These are phyloP conservation scores for Cymodocea nodosa DNA, from an alignment of 116 monocot genomes.

Conservation along the genomic window DNA sequence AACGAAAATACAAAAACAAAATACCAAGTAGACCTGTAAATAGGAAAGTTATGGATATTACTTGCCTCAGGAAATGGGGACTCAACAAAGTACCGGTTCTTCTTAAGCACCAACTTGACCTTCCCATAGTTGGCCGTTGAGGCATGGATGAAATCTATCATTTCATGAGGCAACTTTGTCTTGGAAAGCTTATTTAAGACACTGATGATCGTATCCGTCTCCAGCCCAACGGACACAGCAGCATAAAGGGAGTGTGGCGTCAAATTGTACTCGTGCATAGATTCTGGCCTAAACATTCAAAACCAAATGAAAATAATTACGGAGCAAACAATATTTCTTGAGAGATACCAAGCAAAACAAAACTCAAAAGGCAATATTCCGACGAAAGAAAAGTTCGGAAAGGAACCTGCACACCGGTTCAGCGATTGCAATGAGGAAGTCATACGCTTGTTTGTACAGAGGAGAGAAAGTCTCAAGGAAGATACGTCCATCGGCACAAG, in stretches of 20 bases:
- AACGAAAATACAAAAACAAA: not conserved
- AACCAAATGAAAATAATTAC: not conserved
- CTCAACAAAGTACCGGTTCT: slow-evolving; percentile 85
- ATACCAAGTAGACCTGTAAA: not conserved
- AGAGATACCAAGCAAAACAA: too few relatives aligned
- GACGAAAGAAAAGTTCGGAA: not conserved
- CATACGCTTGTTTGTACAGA: slow-evolving; percentile 91
- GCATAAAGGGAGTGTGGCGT: slow-evolving; percentile 94
- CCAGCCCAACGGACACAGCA: slow-evolving; percentile 90
- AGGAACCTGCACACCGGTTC: slow-evolving; percentile 80
- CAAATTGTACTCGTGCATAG: slow-evolving; percentile 95
- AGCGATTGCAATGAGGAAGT: slow-evolving; percentile 92
- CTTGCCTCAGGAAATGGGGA: slow-evolving; percentile 76
- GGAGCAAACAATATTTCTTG: too few relatives aligned
- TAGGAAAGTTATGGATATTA: not conserved
- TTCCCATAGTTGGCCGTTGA: slow-evolving; percentile 95
- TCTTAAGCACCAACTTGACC: slow-evolving; percentile 94
- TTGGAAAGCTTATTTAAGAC: slow-evolving; percentile 94
- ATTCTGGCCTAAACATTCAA: slow-evolving; percentile 49
- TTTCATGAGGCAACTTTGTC: slow-evolving; percentile 81
- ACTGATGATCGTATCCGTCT: slow-evolving; percentile 84
- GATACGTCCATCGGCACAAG: slow-evolving; percentile 91
- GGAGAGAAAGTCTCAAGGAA: slow-evolving; percentile 93
- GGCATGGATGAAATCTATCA: slow-evolving; percentile 87
- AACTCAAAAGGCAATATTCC: too few relatives aligned